These are phyloP conservation scores for Sporothrix phasma DNA, from an alignment of 2,329 filamentous ascomycete species.

Conservation along the genomic window DNA sequence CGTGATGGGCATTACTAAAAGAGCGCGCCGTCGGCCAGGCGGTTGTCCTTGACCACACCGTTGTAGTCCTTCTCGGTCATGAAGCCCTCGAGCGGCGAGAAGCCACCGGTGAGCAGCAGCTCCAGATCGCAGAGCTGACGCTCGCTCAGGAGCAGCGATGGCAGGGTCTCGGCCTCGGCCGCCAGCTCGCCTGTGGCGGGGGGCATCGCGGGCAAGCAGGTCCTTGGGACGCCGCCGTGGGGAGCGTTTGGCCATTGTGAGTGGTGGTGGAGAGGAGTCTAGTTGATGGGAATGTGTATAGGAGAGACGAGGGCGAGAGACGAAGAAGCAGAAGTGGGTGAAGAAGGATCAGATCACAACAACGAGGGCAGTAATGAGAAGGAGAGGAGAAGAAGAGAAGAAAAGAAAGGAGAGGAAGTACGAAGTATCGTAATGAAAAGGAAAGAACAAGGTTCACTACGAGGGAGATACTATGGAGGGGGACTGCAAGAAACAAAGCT, in stretches of 20 bases:
- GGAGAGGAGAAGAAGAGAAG: background rate
- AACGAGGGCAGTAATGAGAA: conserved; percentile 6
- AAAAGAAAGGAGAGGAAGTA: background rate
- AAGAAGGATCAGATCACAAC: background rate
- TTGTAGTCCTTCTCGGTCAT: conserved; percentile 97
- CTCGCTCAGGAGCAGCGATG: conserved; percentile 77
- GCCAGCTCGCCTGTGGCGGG: conserved; percentile 69
- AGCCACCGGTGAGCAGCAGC: conserved; percentile 92
- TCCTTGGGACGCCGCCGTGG: conserved; percentile 92
- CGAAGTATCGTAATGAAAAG: background rate
- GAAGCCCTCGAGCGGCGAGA: conserved; percentile 96
- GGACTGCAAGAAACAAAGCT: background rate
- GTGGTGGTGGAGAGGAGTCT: background rate
- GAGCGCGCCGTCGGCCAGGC: conserved; percentile 77
- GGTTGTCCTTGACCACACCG: conserved; percentile 78
- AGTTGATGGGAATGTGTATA: background rate
- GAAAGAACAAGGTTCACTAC: background rate
- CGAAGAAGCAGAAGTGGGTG: background rate
- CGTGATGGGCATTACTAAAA: conserved; percentile 96
- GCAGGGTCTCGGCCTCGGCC: conserved; percentile 76
- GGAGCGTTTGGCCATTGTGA: conserved; percentile 58
- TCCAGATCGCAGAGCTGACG: conserved; percentile 97
- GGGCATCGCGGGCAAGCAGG: conserved; percentile 84
- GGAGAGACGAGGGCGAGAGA: background rate
- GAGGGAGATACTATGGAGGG: too few relatives aligned